Conservation (phyloP, 257 asterid species). For the Lavandula angustifolia region DNA sequence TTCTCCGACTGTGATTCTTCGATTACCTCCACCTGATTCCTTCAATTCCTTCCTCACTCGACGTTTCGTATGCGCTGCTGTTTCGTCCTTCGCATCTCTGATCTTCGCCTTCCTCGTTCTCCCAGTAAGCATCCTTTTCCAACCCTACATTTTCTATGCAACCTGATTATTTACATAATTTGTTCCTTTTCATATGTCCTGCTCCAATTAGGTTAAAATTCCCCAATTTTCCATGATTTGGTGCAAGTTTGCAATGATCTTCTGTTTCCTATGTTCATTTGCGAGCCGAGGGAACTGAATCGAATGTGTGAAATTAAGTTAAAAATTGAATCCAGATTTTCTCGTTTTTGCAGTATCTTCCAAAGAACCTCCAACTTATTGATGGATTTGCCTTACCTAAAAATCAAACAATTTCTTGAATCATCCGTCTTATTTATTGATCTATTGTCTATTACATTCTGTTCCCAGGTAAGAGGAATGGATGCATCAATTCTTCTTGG, state of each 20-base stretch:
- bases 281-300: neutral
- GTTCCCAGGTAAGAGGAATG: constrained; percentile 49
- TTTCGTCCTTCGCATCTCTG: constrained; percentile 68
- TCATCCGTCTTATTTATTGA: constrained; percentile 16
- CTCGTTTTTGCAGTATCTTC: neutral
- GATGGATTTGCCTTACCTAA: constrained; percentile 14
- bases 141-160: neutral
- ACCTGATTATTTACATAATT: neutral
- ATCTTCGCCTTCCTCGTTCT: constrained; percentile 63
- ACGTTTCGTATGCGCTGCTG: constrained; percentile 80
- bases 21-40: constrained; percentile 78
- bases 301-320: constrained; percentile 6
- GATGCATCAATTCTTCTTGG: constrained; percentile 39
- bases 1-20: constrained; percentile 71
- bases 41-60: constrained; percentile 65
- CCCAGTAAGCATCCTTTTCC: constrained; percentile 47
- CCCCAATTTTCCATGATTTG: neutral
- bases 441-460: neutral
- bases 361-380: neutral
- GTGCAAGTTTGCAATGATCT: neutral
- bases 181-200: neutral
- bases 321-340: neutral
- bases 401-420: constrained; percentile 1
- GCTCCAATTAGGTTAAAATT: constrained; percentile 7
- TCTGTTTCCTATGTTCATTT: too few species aligned